Conservation (phyloP, 176 grass and related monocot genomes). For the Tillandsia fasciculata region DNA sequence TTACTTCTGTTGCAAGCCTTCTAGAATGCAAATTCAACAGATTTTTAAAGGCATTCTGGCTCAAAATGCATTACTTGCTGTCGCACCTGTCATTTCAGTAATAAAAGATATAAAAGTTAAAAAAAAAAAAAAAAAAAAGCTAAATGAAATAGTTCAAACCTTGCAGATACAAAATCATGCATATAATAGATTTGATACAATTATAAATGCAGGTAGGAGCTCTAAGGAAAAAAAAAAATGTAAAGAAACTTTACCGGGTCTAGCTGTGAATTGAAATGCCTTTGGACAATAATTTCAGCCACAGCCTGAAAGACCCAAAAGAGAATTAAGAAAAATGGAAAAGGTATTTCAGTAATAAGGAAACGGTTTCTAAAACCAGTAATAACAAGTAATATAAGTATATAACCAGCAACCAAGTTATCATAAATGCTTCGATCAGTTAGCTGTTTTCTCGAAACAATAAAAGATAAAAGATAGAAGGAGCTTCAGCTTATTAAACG, state of each 20-base stretch:
- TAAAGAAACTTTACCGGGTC: constrained; percentile 51
- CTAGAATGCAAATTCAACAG: too few relatives aligned
- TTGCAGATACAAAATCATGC: background rate
- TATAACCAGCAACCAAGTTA: too few relatives aligned
- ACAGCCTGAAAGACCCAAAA: constrained; percentile 52
- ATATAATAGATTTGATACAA: background rate
- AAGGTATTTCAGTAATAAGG: background rate
- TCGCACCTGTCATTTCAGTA: too few relatives aligned
- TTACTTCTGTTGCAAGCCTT: too few relatives aligned
- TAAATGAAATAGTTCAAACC: background rate
- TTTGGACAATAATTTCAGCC: constrained; percentile 53
- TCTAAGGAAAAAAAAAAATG: constrained; percentile 13
- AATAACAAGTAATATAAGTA: background rate
- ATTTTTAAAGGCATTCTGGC: too few relatives aligned
- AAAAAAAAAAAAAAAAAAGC: background rate
- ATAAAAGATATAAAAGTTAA: too few relatives aligned
- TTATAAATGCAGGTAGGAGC: background rate
- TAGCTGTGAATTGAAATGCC: constrained; percentile 81
- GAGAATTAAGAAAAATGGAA: background rate
- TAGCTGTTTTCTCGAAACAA: too few relatives aligned
- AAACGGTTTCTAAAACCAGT: background rate
- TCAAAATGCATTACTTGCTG: too few relatives aligned
- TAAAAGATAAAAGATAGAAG: too few relatives aligned
- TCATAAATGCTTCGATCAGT: too few relatives aligned
- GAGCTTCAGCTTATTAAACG: background rate